Evolutionary conservation across 1,284 basidiomycete genomes (phyloP).

Genomic region (Rhodotorula sp.): DNA sequence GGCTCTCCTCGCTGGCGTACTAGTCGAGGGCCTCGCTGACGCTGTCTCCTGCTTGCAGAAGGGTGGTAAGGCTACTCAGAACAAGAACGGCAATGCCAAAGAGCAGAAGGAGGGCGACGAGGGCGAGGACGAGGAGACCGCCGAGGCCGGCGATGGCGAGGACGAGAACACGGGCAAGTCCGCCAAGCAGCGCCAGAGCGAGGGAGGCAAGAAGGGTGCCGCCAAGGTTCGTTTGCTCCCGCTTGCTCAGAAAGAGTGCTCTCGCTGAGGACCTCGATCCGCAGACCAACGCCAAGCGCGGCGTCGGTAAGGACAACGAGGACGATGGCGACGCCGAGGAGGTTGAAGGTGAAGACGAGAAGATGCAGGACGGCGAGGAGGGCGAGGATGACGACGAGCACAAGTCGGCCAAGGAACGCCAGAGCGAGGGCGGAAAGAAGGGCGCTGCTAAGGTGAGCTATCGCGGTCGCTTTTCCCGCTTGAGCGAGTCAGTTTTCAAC

Average conservation of each 20-base stretch:
- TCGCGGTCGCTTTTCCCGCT: no score
- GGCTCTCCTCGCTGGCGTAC: background rate
- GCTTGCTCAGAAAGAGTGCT: background rate
- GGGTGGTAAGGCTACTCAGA: background rate
- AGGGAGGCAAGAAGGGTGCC: constrained; percentile 23
- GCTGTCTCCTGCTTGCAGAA: background rate
- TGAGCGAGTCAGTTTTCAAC: background rate
- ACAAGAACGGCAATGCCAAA: background rate
- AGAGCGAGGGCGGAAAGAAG: constrained; percentile 28
- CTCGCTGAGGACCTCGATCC: no score
- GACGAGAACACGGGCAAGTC: constrained; percentile 5
- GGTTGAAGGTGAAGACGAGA: constrained; percentile 11
- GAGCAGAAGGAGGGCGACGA: constrained; percentile 1
- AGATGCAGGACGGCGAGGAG: background rate
- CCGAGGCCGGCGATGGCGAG: constrained; percentile 5
- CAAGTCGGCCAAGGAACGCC: constrained; percentile 10
- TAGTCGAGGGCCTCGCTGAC: no score
- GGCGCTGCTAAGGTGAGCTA: constrained; percentile 24
- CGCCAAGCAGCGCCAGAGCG: constrained; percentile 6
- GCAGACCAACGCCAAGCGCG: background rate
- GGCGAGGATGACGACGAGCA: constrained; percentile 5
- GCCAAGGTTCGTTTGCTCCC: constrained; percentile 10
- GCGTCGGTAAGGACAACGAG: constrained; percentile 12
- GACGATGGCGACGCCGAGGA: constrained; percentile 1
- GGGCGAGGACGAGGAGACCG: background rate